phyloP scores from a whole-genome alignment of 257 asterid species.

The Pogostemon cablin region DNA sequence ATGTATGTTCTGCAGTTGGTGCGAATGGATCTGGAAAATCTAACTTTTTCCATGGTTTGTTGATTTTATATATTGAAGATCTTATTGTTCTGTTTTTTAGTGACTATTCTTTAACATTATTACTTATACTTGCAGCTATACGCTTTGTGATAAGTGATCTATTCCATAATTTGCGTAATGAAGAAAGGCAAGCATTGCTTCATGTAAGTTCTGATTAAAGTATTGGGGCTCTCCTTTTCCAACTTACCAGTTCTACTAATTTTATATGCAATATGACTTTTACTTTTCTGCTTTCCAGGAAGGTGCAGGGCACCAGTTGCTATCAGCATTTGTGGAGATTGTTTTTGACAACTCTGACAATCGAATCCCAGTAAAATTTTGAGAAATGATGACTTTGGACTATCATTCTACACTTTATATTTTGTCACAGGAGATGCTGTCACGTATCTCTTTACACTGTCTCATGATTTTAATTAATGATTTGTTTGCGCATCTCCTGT shows the following conservation, averaged over 20 bases:
- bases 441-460: constrained; percentile 20
- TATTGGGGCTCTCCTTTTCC: constrained; percentile 15
- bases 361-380: constrained; percentile 77
- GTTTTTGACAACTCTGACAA: constrained; percentile 96
- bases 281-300: constrained; percentile 57
- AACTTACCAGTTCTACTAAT: constrained; percentile 2
- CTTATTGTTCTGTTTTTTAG: constrained; percentile 5
- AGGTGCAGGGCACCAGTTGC: constrained; percentile 95
- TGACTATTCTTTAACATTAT: constrained; percentile 17
- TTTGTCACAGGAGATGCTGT: constrained; percentile 16
- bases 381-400: constrained; percentile 12
- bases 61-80: constrained; percentile 23
- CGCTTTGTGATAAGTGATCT: constrained; percentile 94
- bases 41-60: constrained; percentile 90
- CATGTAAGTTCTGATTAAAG: constrained; percentile 67
- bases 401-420: constrained; percentile 7
- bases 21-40: constrained; percentile 99
- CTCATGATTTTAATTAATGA: not conserved
- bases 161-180: constrained; percentile 90
- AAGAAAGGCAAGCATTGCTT: constrained; percentile 89
- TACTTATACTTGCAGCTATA: constrained; percentile 63
- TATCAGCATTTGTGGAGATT: constrained; percentile 98
- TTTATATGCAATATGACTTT: constrained; percentile 13
- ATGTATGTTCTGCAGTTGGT: constrained; percentile 67
- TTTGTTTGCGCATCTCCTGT: constrained; percentile 17